Percentiles rank a stretch among this genome's conserved stretches.
Evolutionary conservation across 345 rosid genomes (phyloP).

Genomic region (Corchorus olitorius): DNA sequence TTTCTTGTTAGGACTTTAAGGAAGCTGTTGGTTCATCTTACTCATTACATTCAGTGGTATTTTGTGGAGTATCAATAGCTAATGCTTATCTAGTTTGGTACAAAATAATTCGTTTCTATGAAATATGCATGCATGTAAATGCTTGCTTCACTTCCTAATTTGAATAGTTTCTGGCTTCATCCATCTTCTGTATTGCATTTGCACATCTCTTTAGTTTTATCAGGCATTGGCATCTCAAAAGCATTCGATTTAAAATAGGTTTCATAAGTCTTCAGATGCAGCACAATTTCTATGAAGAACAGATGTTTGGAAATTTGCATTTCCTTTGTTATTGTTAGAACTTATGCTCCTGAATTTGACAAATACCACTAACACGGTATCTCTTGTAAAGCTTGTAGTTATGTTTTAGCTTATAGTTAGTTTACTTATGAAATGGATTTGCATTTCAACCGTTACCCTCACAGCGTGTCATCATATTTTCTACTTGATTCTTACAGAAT

Average conservation of each 20-base stretch:
- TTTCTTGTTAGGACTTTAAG: neutral
- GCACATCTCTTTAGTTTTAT: neutral
- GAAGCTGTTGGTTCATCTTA: neutral
- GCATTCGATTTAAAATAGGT: neutral
- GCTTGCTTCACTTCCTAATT: conserved; percentile 1
- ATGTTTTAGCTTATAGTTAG: neutral
- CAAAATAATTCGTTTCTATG: neutral
- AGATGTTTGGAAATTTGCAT: neutral
- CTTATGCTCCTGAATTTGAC: neutral
- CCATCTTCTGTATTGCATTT: neutral
- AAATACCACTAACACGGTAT: neutral
- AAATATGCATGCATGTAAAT: neutral
- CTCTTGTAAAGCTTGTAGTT: neutral
- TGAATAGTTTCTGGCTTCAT: neutral
- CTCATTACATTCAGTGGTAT: neutral
- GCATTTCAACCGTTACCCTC: conserved; percentile 1
- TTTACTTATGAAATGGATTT: conserved; percentile 1
- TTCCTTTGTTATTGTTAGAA: neutral
- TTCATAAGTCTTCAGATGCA: neutral
- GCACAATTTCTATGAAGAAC: neutral
- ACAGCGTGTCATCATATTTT: neutral
- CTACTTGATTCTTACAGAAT: conserved; percentile 26
- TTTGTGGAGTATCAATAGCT: neutral
- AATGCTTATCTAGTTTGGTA: no score
- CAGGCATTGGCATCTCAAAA: neutral